A percentile compares a stretch with the other conserved stretches of the same genome.
These are phyloP conservation scores for Arabis alpina DNA, from an alignment of 345 rosid species.

Conservation along the genomic window DNA sequence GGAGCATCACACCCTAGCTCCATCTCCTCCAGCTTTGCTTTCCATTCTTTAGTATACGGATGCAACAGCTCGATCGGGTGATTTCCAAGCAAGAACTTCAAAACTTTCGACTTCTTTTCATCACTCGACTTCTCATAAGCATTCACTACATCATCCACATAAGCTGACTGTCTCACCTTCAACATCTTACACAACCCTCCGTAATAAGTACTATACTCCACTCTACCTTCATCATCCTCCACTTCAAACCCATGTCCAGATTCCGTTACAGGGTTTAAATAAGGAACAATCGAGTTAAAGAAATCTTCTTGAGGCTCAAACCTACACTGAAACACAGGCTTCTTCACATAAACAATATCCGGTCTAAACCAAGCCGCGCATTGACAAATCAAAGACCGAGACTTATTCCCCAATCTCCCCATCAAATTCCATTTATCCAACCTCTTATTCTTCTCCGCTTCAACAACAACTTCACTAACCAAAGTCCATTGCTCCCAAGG, in stretches of 20 bases:
- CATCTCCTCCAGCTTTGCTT: slow-evolving; percentile 89
- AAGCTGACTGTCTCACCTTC: slow-evolving; percentile 76
- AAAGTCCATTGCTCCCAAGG: slow-evolving; percentile 98
- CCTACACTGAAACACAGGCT: slow-evolving; percentile 88
- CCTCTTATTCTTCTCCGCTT: slow-evolving; percentile 71
- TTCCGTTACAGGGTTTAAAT: slow-evolving; percentile 77
- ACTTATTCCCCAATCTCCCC: slow-evolving; percentile 83
- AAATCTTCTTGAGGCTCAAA: slow-evolving; percentile 85
- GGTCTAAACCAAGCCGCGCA: slow-evolving; percentile 98
- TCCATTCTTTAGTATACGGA: slow-evolving; percentile 93
- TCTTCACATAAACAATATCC: slow-evolving; percentile 86
- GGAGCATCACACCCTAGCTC: slow-evolving; percentile 98
- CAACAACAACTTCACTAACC: slow-evolving; percentile 80
- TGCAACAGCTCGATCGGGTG: slow-evolving; percentile 81
- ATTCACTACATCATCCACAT: slow-evolving; percentile 94
- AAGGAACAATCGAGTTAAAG: slow-evolving; percentile 61
- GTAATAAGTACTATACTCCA: slow-evolving; percentile 68
- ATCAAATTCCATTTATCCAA: slow-evolving; percentile 94
- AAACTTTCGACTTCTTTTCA: slow-evolving; percentile 68
- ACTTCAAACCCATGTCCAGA: slow-evolving; percentile 59
- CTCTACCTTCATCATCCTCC: slow-evolving; percentile 66
- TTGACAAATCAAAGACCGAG: slow-evolving; percentile 65
- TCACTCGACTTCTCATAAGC: slow-evolving; percentile 79
- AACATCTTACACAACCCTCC: slow-evolving; percentile 91
- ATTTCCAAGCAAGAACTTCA: slow-evolving; percentile 75